Evolutionary conservation across 1,139 yeast genomes (phyloP).

Genomic region (Kluyveromyces marxianus): DNA sequence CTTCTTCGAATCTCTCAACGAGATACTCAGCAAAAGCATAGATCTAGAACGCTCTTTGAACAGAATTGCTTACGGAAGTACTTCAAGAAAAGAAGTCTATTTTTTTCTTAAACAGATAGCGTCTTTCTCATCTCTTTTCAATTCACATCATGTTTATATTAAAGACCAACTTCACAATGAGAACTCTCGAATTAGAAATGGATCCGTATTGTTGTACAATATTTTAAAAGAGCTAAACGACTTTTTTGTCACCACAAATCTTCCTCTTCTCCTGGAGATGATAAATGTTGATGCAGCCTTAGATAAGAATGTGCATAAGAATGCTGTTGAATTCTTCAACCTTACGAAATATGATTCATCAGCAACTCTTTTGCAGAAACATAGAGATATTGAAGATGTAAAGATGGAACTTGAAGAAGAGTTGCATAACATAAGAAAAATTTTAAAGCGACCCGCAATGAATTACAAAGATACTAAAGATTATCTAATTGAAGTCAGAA

Average conservation of each 20-base stretch:
- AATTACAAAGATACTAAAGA: conserved; percentile 57
- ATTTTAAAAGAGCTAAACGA: conserved; percentile 28
- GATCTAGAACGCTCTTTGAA: conserved; percentile 66
- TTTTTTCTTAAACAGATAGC: conserved; percentile 45
- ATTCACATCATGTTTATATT: conserved; percentile 27
- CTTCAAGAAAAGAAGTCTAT: conserved; percentile 61
- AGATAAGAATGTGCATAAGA: conserved; percentile 40
- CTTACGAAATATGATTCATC: conserved; percentile 34
- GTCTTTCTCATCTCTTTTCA: conserved; percentile 30
- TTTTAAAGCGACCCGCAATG: conserved; percentile 52
- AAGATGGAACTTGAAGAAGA: conserved; percentile 42
- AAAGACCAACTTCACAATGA: conserved; percentile 15
- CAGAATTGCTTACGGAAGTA: conserved; percentile 59
- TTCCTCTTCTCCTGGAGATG: conserved; percentile 38
- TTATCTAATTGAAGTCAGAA: conserved; percentile 66
- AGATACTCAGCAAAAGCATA: conserved; percentile 40
- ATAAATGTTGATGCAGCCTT: conserved; percentile 55
- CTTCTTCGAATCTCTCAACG: conserved; percentile 46
- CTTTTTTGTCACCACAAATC: conserved; percentile 13
- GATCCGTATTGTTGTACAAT: conserved; percentile 28
- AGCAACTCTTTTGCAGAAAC: conserved; percentile 36
- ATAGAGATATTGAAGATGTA: conserved; percentile 38
- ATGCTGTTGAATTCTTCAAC: conserved; percentile 49
- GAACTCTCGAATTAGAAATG: conserved; percentile 12
- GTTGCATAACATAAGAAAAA: conserved; percentile 37